Conservation (phyloP, 2,329 filamentous ascomycete genomes). For the Escovopsis sp. region DNA sequence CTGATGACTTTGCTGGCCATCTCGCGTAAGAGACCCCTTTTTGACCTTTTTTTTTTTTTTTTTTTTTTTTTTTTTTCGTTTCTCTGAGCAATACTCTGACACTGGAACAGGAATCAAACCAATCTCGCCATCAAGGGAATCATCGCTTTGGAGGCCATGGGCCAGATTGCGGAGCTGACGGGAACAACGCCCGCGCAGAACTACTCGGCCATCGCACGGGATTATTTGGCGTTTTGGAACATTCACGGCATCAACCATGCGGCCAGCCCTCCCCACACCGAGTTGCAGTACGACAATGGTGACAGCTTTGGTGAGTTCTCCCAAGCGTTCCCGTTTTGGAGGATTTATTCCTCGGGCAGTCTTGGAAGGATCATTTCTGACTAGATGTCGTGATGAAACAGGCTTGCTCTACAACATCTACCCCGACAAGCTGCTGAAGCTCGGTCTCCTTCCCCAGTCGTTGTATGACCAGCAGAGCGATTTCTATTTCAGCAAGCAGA, state of each 20-base stretch:
- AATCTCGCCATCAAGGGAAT: conserved; percentile 77
- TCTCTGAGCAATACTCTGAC: not conserved
- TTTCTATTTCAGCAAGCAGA: conserved; percentile 60
- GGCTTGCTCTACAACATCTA: conserved; percentile 63
- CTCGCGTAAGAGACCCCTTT: conserved; percentile 12
- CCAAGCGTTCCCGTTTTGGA: no score
- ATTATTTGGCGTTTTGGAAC: conserved; percentile 62
- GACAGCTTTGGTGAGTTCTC: conserved; percentile 25
- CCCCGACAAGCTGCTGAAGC: conserved; percentile 61
- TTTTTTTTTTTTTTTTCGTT: not conserved
- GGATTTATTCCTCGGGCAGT: no score
- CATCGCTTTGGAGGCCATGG: conserved; percentile 70
- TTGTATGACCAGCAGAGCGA: conserved; percentile 65
- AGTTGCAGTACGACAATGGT: conserved; percentile 60
- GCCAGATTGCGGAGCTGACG: conserved; percentile 48
- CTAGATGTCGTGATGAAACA: not conserved
- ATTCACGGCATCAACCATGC: conserved; percentile 53
- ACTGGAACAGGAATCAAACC: conserved; percentile 1
- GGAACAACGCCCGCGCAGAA: conserved; percentile 42
- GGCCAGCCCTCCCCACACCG: conserved; percentile 48
- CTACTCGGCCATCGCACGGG: conserved; percentile 47
- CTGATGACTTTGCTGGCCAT: conserved; percentile 72
- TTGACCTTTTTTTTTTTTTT: not conserved
- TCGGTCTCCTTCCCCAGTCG: conserved; percentile 57
- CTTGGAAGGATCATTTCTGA: not conserved